Conservation (phyloP, 257 asterid genomes). For the Nicotiana noctiflora region DNA sequence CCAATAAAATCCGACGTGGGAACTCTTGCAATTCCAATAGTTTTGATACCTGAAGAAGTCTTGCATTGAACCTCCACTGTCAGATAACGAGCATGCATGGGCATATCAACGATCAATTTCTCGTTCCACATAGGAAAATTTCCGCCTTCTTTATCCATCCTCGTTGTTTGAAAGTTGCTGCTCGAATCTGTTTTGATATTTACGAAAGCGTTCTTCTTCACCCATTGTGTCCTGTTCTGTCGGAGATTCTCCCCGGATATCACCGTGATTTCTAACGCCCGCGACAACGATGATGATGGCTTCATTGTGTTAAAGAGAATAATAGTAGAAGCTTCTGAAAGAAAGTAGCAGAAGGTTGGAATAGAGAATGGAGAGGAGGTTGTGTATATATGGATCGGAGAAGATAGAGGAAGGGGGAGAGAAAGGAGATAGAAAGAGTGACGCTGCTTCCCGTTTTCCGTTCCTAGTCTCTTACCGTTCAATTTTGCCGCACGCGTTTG, state of each 20-base stretch:
- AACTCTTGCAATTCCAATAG: conserved; percentile 40
- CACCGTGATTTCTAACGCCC: not conserved
- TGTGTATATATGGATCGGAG: not conserved
- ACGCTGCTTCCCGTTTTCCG: conserved; percentile 24
- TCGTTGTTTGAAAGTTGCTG: conserved; percentile 17
- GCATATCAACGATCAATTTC: conserved; percentile 45
- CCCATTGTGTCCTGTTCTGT: conserved; percentile 5
- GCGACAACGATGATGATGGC: not conserved
- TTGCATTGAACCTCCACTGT: conserved; percentile 48
- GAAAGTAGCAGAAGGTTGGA: too few relatives aligned
- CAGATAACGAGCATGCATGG: conserved; percentile 34
- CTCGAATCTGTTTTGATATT: conserved; percentile 21
- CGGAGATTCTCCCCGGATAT: not conserved
- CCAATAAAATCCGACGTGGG: conserved; percentile 63
- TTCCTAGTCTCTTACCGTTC: not conserved
- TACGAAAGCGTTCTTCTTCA: not conserved
- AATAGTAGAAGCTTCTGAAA: too few relatives aligned
- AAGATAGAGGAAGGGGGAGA: conserved; percentile 11
- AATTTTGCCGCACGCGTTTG: not conserved
- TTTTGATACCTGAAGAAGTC: conserved; percentile 17
- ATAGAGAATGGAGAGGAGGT: too few relatives aligned
- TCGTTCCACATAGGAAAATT: conserved; percentile 60
- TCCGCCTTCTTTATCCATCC: conserved; percentile 41
- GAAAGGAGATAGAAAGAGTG: not conserved
- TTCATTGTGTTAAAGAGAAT: not conserved